Evolutionary conservation across 192 early-diverging fungal species (phyloP).

Genomic region (Backusella australiensis): DNA sequence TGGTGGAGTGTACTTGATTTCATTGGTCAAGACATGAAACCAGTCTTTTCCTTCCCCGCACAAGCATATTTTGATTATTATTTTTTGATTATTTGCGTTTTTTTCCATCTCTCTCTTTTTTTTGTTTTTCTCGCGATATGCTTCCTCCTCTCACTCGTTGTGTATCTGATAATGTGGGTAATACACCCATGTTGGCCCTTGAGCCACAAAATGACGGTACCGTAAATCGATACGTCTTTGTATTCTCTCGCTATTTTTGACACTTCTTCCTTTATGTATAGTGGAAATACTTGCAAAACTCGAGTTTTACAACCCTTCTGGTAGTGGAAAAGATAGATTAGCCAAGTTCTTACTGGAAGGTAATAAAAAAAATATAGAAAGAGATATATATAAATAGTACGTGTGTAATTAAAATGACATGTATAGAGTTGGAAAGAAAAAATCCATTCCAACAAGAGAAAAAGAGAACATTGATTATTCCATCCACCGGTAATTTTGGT

Average conservation of each 20-base stretch:
- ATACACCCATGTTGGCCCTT: slow-evolving; percentile 31
- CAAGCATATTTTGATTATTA: neutral
- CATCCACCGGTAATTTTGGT: slow-evolving; percentile 69
- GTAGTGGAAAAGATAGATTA: slow-evolving; percentile 73
- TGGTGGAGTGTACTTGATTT: neutral
- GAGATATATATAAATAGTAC: neutral
- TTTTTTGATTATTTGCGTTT: neutral
- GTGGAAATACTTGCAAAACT: slow-evolving; percentile 70
- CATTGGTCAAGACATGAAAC: neutral
- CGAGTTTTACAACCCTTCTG: slow-evolving; percentile 69
- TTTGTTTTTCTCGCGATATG: neutral
- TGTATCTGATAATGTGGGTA: slow-evolving; percentile 29
- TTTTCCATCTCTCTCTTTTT: neutral
- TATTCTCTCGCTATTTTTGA: neutral
- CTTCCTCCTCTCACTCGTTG: slow-evolving; percentile 20
- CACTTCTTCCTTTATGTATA: neutral
- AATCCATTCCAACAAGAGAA: slow-evolving; percentile 6
- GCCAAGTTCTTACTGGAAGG: slow-evolving; percentile 53
- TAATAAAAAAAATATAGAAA: neutral
- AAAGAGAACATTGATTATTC: slow-evolving; percentile 58
- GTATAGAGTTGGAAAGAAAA: neutral
- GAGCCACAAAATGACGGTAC: slow-evolving; percentile 22
- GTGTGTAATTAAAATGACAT: neutral
- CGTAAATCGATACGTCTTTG: neutral
- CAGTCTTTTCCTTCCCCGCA: neutral